Evolutionary conservation across 106 monocot genomes (phyloP), one percentile per base, ranked within the genome.

Genomic region (Platanthera guangdongensis): DNA sequence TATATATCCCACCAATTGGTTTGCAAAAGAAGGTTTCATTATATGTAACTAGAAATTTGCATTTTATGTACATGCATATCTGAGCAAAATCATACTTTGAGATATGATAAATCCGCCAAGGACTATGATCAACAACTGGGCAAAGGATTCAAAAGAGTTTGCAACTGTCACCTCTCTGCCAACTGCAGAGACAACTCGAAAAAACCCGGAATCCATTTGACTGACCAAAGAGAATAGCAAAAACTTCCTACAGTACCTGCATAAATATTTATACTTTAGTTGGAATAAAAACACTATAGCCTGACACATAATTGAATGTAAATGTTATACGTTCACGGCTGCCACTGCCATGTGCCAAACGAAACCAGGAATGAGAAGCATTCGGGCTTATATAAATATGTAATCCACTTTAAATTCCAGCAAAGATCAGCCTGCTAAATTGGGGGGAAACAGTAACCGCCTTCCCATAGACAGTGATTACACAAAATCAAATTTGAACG

Each of bases 51-150:
- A 70, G 47, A 70, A 47, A 7, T 65, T 30, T 13, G 65, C 10
- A 30, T n/a, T 65, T 65, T 70, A 47, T 47, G 8, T 48, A 70
- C 47, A 70, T 25, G 12, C 47, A 16, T 46, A 72, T 21, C 16
- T 76, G 57, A 60, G 25, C 6, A 46, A 59, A 71, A 60, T 68
- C 46, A 25, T 84, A 86, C 91, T 59, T 84, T 86, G 32, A 6
- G 88, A 78, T 11, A 91, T 57, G 51, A 82, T 22, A 49, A 91
- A 91, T 63, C 90, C 90, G 54, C 90, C 90, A 16, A 91, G 76
- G 16, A 81, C 85, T 55, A 91, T 55, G n/a, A 87, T 51, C 2
- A 78, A 76, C 25, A 88, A 53, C 50, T 83, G 72, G 9, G 86
- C 81, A 81, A 91, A 88, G 14, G 88, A 75, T 5, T 84, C 90